Conservation (phyloP, 768 basidiomycete genomes). For the Suillus weaverae region DNA sequence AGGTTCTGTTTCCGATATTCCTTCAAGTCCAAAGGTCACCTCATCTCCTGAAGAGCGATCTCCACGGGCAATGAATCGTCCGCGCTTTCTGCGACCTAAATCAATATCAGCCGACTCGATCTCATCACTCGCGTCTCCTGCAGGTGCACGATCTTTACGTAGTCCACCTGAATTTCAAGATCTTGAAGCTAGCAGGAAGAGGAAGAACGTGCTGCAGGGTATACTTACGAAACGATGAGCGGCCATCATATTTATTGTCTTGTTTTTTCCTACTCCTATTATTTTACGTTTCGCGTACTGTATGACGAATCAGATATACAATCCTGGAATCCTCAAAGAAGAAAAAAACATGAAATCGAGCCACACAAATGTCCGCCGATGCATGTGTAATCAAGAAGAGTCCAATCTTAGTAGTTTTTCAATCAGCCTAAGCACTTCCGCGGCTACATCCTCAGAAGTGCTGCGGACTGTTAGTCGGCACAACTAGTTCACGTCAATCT, state of each 20-base stretch:
- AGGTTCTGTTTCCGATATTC: conserved; percentile 29
- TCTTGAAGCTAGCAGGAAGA: conserved; percentile 29
- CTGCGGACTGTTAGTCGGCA: conserved; percentile 93
- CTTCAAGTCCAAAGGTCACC: conserved; percentile 9
- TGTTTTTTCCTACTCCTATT: conserved; percentile 7
- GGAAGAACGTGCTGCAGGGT: conserved; percentile 42
- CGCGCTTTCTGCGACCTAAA: conserved; percentile 41
- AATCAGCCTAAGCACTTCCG: conserved; percentile 59
- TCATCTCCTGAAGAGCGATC: conserved; percentile 20
- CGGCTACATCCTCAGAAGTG: conserved; percentile 88
- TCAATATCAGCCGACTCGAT: conserved; percentile 60
- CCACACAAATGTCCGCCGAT: neutral
- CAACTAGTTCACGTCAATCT: conserved; percentile 47
- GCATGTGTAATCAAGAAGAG: conserved; percentile 11
- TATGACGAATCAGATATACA: conserved; percentile 22
- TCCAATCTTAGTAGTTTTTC: conserved; percentile 39
- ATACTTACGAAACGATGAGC: conserved; percentile 38
- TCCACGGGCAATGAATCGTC: conserved; percentile 19
- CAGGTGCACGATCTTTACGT: conserved; percentile 14
- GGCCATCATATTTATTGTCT: conserved; percentile 1
- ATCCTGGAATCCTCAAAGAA: conserved; percentile 12
- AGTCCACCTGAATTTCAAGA: conserved; percentile 11
- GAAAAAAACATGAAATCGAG: conserved; percentile 1
- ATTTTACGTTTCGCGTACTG: conserved; percentile 24
- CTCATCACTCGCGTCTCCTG: conserved; percentile 29